Base-by-base conservation (phyloP, 768 basidiomycete species). In the Lactarius pseudohatsudake region DNA sequence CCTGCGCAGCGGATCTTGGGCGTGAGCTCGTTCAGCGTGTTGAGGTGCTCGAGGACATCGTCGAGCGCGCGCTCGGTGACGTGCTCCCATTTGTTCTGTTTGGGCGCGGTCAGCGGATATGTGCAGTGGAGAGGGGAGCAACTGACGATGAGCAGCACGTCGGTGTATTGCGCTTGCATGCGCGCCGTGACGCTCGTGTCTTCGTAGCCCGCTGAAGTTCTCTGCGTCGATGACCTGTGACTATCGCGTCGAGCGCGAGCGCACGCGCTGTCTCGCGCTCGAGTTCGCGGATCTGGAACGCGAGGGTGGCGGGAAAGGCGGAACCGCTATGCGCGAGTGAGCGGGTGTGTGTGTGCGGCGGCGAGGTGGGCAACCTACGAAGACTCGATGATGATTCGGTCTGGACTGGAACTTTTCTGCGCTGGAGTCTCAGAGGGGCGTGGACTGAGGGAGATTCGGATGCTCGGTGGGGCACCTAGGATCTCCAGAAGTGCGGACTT, bases 111-210 rank as follows among this genome's bases (percentile, higher is more conserved):
- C 9, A 41, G 28, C 22, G 15, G 7, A 20, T 10, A 13, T 38
- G 11, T 13, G 11, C 1, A 34, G 20, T 4, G 3, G 40, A n/a
- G 45, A 34, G 30, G 61, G 66, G 45, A 5, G 15, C 7, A 30
- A 81, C 88, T 66, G 66, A 92, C 91, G 62, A 98, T 84, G 34
- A 98, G 79, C 64, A 98, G 86, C 45, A 96, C 81, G 74, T 98
- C 96, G 3, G 95, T 94, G 75, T 96, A 98, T 73, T 90, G 90
- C n/a, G 96, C 92, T 79, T 93, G 89, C 88, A 96, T 94, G 74
- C 86, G 92, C 26, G 95, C 94, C 1, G 95, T 96, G 0, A 92
- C 89, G 8, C 91, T 93, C 0, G 86, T 89, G 74, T 98, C 96
- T 73, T 97, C 95, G 75, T 97, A 97, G 3, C 95, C 95, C 16